Evolutionary conservation across 176 grass and related monocot genomes (phyloP).

Genomic region (Oryza brachyantha): DNA sequence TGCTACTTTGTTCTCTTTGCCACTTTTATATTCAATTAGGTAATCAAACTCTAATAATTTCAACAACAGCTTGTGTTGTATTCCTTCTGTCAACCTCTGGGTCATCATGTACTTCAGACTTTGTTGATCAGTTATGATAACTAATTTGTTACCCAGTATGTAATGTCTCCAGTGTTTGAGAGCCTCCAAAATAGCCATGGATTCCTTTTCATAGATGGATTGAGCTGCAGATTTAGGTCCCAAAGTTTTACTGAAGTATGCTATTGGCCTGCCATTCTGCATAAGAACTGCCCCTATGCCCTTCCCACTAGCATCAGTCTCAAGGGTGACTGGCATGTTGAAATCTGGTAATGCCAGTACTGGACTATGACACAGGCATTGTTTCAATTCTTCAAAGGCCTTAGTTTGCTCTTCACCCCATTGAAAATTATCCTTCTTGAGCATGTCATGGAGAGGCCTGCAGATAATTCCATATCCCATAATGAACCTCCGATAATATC

Average conservation of each 20-base stretch:
- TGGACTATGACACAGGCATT: too few relatives aligned
- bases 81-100: too few relatives aligned
- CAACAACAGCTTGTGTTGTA: neutral
- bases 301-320: too few relatives aligned
- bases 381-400: too few relatives aligned
- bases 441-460: neutral
- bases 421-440: neutral
- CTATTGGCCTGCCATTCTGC: too few relatives aligned
- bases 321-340: too few relatives aligned
- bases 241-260: too few relatives aligned
- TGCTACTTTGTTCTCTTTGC: rapidly evolving
- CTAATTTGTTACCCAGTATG: rapidly evolving
- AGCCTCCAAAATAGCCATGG: rapidly evolving
- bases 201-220: neutral
- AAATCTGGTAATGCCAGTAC: too few relatives aligned
- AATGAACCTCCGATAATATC: neutral
- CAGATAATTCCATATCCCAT: rapidly evolving
- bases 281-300: too few relatives aligned
- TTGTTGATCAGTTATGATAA: neutral
- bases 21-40: neutral
- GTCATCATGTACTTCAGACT: neutral
- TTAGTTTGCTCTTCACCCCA: too few relatives aligned
- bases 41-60: neutral
- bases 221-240: too few relatives aligned
- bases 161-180: neutral